Evolutionary conservation across 2,329 filamentous ascomycete species (phyloP), one percentile per base, ranked within the genome.

Genomic region (Aspergillus aculeatus): DNA sequence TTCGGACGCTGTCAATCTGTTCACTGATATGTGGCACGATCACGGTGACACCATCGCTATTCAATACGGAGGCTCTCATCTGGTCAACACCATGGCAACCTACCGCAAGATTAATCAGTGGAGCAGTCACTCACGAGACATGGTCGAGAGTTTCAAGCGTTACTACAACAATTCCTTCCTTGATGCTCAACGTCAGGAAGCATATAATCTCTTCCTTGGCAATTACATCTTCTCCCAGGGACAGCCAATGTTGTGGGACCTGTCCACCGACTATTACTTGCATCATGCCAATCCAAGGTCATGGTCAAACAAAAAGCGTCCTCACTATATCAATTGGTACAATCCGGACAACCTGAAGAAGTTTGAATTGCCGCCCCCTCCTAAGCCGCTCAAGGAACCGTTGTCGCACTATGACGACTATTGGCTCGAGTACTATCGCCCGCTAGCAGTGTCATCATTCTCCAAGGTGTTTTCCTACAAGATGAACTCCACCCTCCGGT

Each of bases 111-210:
- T 97, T 74, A 98, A 98, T 67, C 94, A 98, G 74, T 99, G 95
- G 95, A 96, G 92, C 24, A 96, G 92, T 68, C 92, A 96, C 74
- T 97, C 94, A 2, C 86, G 95, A 66, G 95, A 99, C 75, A 98
- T 99, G 94, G 93, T 99, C 23, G 95, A 99, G 78, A 96, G 92
- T 74, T 97, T 99, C 81, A 99, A 98, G 75, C 86, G 95, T 29
- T 99, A 98, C 75, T 99, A 99, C 76, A 96, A 98, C 78, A 99
- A 99, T 72, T 96, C 94, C 0, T 99, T 99, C 73, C 84, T 99
- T 9, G 95, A 99, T 74, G 93, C 90, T n/a, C 95, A 99, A 73
- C 87, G 95, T 32, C 95, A 99, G 76, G 95, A 99, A 76, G 95
- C 95, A 0, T 98, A 98, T 76, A 99, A 99, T 67, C 81, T 99